phyloP scores from a whole-genome alignment of 176 grass and related monocot genomes.

The Olyra latifolia region DNA sequence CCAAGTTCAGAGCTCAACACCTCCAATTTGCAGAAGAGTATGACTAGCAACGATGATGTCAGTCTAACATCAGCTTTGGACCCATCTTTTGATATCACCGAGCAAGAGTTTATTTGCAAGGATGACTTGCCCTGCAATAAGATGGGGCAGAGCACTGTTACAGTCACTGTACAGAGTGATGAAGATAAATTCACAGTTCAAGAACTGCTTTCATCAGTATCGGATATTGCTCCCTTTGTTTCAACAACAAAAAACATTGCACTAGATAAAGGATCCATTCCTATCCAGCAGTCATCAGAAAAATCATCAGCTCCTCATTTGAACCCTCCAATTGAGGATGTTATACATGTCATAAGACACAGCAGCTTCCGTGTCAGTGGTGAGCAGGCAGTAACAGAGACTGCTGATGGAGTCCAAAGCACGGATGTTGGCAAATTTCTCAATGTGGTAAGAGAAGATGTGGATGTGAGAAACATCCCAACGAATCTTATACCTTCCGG shows the following conservation, averaged over 20 bases:
- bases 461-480: slow-evolving; percentile 51
- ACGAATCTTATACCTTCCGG: slow-evolving; percentile 32
- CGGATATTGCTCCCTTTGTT: slow-evolving; percentile 47
- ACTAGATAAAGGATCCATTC: slow-evolving; percentile 29
- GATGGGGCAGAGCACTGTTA: slow-evolving; percentile 28
- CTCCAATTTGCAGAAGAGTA: slow-evolving; percentile 63
- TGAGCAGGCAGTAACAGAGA: slow-evolving; percentile 44
- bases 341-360: slow-evolving; percentile 88
- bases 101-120: slow-evolving; percentile 62
- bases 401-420: slow-evolving; percentile 23
- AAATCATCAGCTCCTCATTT: slow-evolving; percentile 48
- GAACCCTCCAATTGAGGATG: slow-evolving; percentile 64
- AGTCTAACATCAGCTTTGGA: slow-evolving; percentile 32
- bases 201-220: slow-evolving; percentile 79
- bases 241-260: slow-evolving; percentile 37
- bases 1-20: slow-evolving; percentile 46
- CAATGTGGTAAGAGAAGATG: slow-evolving; percentile 61
- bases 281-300: slow-evolving; percentile 47
- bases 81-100: slow-evolving; percentile 48
- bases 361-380: slow-evolving; percentile 58
- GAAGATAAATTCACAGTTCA: slow-evolving; percentile 88
- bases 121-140: slow-evolving; percentile 50
- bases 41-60: slow-evolving; percentile 41
- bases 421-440: slow-evolving; percentile 33
- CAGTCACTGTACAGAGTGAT: slow-evolving; percentile 37